Evolutionary conservation across 1,139 yeast genomes (phyloP).

Genomic region (Geotrichum klebahnii): DNA sequence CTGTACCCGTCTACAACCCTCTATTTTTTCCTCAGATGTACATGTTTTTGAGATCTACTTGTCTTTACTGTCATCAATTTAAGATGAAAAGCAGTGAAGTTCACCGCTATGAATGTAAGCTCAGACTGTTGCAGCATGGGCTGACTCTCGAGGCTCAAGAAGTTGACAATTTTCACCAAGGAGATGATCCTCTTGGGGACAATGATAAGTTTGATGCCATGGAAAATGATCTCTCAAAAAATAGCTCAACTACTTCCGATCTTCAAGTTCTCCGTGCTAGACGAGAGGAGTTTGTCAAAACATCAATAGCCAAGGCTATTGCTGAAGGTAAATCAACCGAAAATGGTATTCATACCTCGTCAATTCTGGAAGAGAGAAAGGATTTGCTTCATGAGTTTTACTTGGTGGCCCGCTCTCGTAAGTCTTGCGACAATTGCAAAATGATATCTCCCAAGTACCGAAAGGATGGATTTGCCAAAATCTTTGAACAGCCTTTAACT

Average conservation of each 20-base stretch:
- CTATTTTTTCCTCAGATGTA: slow-evolving; percentile 88
- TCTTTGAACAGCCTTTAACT: slow-evolving; percentile 79
- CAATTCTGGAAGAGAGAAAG: slow-evolving; percentile 85
- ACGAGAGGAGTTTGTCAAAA: slow-evolving; percentile 68
- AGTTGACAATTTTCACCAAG: slow-evolving; percentile 58
- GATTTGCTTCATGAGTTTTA: slow-evolving; percentile 69
- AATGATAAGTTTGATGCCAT: slow-evolving; percentile 23
- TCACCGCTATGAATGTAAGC: slow-evolving; percentile 73
- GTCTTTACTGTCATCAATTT: slow-evolving; percentile 88
- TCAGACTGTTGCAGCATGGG: slow-evolving; percentile 82
- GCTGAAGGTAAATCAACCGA: slow-evolving; percentile 68
- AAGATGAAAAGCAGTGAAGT: slow-evolving; percentile 63
- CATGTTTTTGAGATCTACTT: slow-evolving; percentile 73
- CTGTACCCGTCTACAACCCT: slow-evolving; percentile 93
- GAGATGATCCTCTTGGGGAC: slow-evolving; percentile 19
- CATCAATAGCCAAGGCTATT: slow-evolving; percentile 68
- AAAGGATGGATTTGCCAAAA: slow-evolving; percentile 90
- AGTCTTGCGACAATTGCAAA: slow-evolving; percentile 92
- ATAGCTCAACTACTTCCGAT: slow-evolving; percentile 24
- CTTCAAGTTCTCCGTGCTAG: slow-evolving; percentile 47
- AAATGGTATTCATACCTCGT: slow-evolving; percentile 71
- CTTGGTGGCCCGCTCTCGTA: slow-evolving; percentile 64
- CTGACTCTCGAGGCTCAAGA: slow-evolving; percentile 72
- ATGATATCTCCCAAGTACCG: slow-evolving; percentile 92
- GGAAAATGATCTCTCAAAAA: slow-evolving; percentile 25